Evolutionary conservation across 441 rosid species (phyloP).

Genomic region (Populus hybrid): DNA sequence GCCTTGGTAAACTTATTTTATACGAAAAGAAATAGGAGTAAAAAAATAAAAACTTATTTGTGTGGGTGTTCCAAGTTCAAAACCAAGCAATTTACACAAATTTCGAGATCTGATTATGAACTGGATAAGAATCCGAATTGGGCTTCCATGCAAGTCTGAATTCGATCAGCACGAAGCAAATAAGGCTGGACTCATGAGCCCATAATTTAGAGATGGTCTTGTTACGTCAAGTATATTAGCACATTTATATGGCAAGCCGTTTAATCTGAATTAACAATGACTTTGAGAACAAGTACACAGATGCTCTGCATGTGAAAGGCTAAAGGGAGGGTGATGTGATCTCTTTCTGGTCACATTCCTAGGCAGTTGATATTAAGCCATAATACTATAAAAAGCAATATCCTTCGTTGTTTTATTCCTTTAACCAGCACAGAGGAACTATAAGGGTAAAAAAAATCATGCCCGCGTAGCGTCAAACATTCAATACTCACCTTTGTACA

Average conservation of each 20-base stretch:
- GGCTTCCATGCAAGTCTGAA: not conserved
- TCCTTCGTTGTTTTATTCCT: slow-evolving; percentile 17
- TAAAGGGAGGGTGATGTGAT: not conserved
- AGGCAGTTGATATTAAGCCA: slow-evolving; percentile 9
- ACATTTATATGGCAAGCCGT: too few relatives aligned
- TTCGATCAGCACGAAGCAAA: not conserved
- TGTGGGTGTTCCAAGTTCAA: not conserved
- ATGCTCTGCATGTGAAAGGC: not conserved
- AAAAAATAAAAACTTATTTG: too few relatives aligned
- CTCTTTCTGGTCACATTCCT: slow-evolving; percentile 18
- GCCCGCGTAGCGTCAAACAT: slow-evolving; percentile 3
- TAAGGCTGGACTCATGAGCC: not conserved
- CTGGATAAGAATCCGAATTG: not conserved
- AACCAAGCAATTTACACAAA: not conserved
- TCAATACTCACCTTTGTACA: not conserved
- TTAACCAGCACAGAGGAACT: slow-evolving; percentile 14
- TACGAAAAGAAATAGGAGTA: too few relatives aligned
- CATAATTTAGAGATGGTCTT: too few relatives aligned
- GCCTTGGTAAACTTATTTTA: too few relatives aligned
- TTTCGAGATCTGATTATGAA: not conserved
- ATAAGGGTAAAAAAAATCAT: slow-evolving; percentile 14
- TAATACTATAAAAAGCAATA: slow-evolving; percentile 23
- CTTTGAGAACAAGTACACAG: not conserved
- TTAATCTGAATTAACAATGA: too few relatives aligned
- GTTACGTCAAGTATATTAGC: too few relatives aligned